A percentile compares a stretch with the other conserved stretches of the same genome.
These are phyloP conservation scores for Cutaneotrichosporon spelunceum DNA, from an alignment of 1,284 basidiomycete genomes.

Conservation along the genomic window DNA sequence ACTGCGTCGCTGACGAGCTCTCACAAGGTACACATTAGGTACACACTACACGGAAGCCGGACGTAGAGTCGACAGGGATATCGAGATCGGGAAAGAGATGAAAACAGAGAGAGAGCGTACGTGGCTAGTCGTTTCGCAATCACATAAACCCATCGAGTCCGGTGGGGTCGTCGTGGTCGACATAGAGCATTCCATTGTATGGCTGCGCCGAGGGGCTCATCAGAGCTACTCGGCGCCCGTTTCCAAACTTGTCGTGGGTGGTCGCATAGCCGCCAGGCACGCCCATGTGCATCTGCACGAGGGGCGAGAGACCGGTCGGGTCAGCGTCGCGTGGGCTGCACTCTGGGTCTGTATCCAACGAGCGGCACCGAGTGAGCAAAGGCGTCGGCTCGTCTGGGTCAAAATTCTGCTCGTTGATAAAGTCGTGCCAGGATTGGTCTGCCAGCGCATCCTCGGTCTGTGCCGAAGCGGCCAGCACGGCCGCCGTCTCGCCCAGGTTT, in stretches of 20 bases:
- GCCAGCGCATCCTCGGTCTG: slow-evolving; percentile 23
- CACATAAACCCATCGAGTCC: slow-evolving; percentile 7
- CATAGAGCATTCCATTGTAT: slow-evolving; percentile 26
- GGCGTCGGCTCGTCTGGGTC: slow-evolving; percentile 27
- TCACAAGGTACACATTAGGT: slow-evolving; percentile 7
- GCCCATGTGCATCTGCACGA: slow-evolving; percentile 17
- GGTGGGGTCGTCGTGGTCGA: slow-evolving; percentile 16
- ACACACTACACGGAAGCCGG: slow-evolving; percentile 6
- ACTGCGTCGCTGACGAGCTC: neutral
- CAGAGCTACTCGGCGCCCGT: slow-evolving; percentile 17
- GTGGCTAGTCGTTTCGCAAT: neutral
- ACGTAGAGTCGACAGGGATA: neutral
- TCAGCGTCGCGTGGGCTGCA: slow-evolving; percentile 25
- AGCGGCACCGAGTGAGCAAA: slow-evolving; percentile 23
- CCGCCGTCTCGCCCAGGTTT: neutral
- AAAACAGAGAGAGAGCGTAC: neutral
- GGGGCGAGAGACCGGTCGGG: slow-evolving; percentile 20
- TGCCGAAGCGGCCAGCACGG: neutral
- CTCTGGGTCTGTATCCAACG: slow-evolving; percentile 27
- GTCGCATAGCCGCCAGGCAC: slow-evolving; percentile 7
- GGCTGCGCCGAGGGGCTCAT: slow-evolving; percentile 25
- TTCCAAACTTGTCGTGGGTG: slow-evolving; percentile 18
- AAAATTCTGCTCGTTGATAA: slow-evolving; percentile 29
- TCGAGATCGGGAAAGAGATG: neutral
- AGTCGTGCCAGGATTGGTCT: slow-evolving; percentile 29